phyloP scores from a whole-genome alignment of 1,139 yeast genomes.

The Suhomyces kunorum region DNA sequence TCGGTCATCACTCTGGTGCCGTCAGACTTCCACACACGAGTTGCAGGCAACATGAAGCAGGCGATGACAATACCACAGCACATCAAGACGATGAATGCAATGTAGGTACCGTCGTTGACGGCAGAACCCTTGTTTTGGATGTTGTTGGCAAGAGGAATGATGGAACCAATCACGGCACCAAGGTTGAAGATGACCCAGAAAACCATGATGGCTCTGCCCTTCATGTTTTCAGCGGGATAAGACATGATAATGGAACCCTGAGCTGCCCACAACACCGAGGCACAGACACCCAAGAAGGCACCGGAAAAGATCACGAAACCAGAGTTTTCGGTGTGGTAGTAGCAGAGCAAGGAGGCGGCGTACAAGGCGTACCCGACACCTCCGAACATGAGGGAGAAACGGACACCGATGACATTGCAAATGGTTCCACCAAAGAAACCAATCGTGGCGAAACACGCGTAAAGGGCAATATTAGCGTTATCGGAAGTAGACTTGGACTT shows the following conservation, averaged over 20 bases:
- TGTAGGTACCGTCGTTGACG: slow-evolving; percentile 56
- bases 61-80: slow-evolving; percentile 50
- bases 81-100: slow-evolving; percentile 60
- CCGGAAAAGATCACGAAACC: slow-evolving; percentile 62
- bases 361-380: slow-evolving; percentile 59
- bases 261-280: slow-evolving; percentile 60
- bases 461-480: slow-evolving; percentile 56
- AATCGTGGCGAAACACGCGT: slow-evolving; percentile 56
- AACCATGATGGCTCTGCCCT: slow-evolving; percentile 55
- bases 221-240: slow-evolving; percentile 55
- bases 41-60: slow-evolving; percentile 48
- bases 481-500: slow-evolving; percentile 45
- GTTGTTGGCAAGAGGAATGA: slow-evolving; percentile 57
- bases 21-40: slow-evolving; percentile 52
- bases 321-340: slow-evolving; percentile 46
- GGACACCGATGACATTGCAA: slow-evolving; percentile 54
- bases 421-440: slow-evolving; percentile 65
- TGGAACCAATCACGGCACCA: slow-evolving; percentile 62
- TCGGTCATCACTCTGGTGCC: slow-evolving; percentile 50
- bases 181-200: slow-evolving; percentile 67
- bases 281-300: slow-evolving; percentile 60
- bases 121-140: slow-evolving; percentile 36
- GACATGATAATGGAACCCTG: slow-evolving; percentile 61
- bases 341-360: slow-evolving; percentile 53
- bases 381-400: slow-evolving; percentile 51